These are phyloP conservation scores for Primulina tabacum DNA, from an alignment of 257 asterid genomes.

Conservation along the genomic window DNA sequence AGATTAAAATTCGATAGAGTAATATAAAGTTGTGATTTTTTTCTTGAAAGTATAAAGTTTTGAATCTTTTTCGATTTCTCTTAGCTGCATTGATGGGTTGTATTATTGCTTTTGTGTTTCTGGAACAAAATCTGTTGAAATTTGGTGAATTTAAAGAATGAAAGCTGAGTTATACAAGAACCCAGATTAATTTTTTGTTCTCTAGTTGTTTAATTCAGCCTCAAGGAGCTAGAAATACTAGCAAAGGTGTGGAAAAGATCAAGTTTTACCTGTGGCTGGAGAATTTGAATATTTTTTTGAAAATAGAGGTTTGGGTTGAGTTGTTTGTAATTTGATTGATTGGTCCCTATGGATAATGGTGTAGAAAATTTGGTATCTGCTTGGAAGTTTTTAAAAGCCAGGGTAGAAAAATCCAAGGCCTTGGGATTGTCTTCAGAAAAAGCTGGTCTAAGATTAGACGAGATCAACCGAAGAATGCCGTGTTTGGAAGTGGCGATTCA, in stretches of 20 bases:
- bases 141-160: conserved; percentile 29
- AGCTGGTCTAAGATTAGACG: conserved; percentile 62
- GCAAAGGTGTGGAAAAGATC: too few species aligned
- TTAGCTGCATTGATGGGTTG: too few species aligned
- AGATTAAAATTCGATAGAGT: too few species aligned
- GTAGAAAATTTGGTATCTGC: conserved; percentile 57
- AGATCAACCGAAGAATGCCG: conserved; percentile 62
- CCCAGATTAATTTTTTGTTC: conserved; percentile 27
- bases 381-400: conserved; percentile 53
- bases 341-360: conserved; percentile 49
- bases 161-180: conserved; percentile 30
- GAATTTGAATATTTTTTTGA: not conserved
- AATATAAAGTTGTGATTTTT: too few species aligned
- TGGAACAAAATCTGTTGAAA: conserved; percentile 24
- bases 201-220: not conserved
- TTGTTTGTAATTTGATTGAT: conserved; percentile 22
- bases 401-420: conserved; percentile 32
- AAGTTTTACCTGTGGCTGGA: too few species aligned
- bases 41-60: too few species aligned
- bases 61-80: too few species aligned
- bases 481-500: conserved; percentile 66
- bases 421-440: not conserved
- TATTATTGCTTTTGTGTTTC: not conserved
- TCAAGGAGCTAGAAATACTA: not conserved
- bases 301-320: conserved; percentile 18